These are phyloP conservation scores for Ogataea allantospora DNA, from an alignment of 805 yeast genomes.

Conservation along the genomic window DNA sequence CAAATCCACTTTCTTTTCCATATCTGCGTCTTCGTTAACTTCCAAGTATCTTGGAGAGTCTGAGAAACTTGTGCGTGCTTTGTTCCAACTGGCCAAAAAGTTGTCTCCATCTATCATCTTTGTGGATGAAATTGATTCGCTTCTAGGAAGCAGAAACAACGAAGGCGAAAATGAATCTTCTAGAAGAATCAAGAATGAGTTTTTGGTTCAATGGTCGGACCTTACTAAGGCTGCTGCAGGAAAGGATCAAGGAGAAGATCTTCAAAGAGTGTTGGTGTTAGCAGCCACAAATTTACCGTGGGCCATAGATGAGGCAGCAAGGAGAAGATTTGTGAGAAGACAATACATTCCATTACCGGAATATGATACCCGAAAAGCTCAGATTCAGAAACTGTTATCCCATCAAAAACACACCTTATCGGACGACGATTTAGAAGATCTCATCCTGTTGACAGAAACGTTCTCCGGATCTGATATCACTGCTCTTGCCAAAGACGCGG, in stretches of 20 bases:
- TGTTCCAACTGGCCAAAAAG: conserved; percentile 79
- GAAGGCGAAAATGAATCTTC: conserved; percentile 81
- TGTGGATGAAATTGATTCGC: conserved; percentile 93
- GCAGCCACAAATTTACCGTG: conserved; percentile 97
- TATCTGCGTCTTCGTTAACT: conserved; percentile 85
- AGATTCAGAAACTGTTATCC: conserved; percentile 61
- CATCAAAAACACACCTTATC: conserved; percentile 71
- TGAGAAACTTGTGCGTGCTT: conserved; percentile 87
- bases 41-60: conserved; percentile 89
- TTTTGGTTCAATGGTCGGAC: conserved; percentile 92
- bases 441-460: conserved; percentile 58
- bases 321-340: conserved; percentile 87
- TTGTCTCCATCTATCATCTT: conserved; percentile 92
- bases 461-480: conserved; percentile 94
- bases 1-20: conserved; percentile 86
- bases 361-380: conserved; percentile 71
- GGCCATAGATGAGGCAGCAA: conserved; percentile 96
- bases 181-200: conserved; percentile 88
- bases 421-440: conserved; percentile 57
- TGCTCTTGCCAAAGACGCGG: conserved; percentile 92
- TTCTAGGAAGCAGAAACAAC: conserved; percentile 71
- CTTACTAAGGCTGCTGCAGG: conserved; percentile 86
- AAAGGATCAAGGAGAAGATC: conserved; percentile 48
- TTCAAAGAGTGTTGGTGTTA: conserved; percentile 75
- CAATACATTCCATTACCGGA: conserved; percentile 96